Percentiles rank a stretch among this genome's conserved stretches.
These are phyloP conservation scores for Datura wrightii DNA, from an alignment of 257 asterid genomes.

Conservation along the genomic window DNA sequence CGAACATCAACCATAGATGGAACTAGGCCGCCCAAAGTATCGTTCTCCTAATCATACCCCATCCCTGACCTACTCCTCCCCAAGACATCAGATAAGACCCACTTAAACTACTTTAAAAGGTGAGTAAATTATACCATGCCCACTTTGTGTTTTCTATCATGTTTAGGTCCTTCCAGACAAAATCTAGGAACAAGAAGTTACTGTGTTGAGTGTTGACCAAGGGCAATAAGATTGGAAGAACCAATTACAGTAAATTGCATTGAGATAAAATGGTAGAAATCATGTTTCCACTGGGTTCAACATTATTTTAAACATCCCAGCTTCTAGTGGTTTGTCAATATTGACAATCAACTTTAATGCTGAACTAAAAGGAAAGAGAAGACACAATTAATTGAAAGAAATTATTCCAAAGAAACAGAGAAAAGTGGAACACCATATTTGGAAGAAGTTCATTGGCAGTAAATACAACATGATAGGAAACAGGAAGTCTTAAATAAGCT, in stretches of 20 bases:
- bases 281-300: background rate
- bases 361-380: slow-evolving; percentile 1
- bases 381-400: background rate
- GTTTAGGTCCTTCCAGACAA: background rate
- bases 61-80: background rate
- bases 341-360: background rate
- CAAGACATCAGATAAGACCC: background rate
- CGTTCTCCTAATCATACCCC: background rate
- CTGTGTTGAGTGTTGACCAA: background rate
- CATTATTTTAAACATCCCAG: background rate
- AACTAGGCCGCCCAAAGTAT: background rate
- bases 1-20: background rate
- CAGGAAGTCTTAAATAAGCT: slow-evolving; percentile 1
- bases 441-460: background rate
- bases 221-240: background rate
- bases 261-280: background rate
- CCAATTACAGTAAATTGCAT: background rate
- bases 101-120: background rate
- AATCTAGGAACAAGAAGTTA: background rate
- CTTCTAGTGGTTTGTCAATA: background rate
- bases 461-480: slow-evolving; percentile 6
- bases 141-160: background rate
- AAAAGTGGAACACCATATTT: background rate
- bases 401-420: background rate
- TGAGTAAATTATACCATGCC: background rate